phyloP scores from a whole-genome alignment of 805 yeast species.

The Pichia sporocuriosa region DNA sequence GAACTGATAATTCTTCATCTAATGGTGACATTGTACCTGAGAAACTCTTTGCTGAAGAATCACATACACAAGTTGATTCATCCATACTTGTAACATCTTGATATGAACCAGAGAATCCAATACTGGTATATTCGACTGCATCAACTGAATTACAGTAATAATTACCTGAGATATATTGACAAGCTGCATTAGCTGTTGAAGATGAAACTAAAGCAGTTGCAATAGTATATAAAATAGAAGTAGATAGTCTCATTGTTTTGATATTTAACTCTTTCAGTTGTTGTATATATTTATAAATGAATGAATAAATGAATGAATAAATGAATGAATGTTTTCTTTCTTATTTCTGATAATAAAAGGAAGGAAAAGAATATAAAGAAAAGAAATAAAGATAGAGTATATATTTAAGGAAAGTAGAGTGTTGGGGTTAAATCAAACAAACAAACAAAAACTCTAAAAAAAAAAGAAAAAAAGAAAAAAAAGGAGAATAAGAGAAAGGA shows the following conservation, averaged over 20 bases:
- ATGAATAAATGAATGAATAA: neutral
- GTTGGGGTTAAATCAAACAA: too few species aligned
- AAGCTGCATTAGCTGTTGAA: slow-evolving; percentile 20
- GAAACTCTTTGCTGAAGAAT: slow-evolving; percentile 50
- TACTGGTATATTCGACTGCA: slow-evolving; percentile 48
- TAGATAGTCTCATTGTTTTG: slow-evolving; percentile 14
- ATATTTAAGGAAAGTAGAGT: too few species aligned
- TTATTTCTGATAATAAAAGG: neutral
- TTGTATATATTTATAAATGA: too few species aligned
- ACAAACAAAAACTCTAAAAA: too few species aligned
- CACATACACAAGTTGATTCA: slow-evolving; percentile 55
- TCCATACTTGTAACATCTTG: slow-evolving; percentile 69
- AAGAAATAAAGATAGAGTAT: neutral
- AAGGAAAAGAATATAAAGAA: neutral
- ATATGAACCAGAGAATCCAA: slow-evolving; percentile 81
- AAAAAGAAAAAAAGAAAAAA: too few species aligned
- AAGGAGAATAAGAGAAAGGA: neutral
- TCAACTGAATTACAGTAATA: slow-evolving; percentile 71
- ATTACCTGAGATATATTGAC: slow-evolving; percentile 54
- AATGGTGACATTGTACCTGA: slow-evolving; percentile 72
- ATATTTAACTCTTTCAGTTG: too few species aligned
- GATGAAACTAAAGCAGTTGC: slow-evolving; percentile 17
- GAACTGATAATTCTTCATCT: slow-evolving; percentile 81
- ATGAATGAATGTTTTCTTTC: too few species aligned
- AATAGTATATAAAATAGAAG: slow-evolving; percentile 9